Percentiles rank a stretch among this genome's conserved stretches.
Conservation (phyloP, 2,329 filamentous ascomycete species). For the Botrytis tulipae region DNA sequence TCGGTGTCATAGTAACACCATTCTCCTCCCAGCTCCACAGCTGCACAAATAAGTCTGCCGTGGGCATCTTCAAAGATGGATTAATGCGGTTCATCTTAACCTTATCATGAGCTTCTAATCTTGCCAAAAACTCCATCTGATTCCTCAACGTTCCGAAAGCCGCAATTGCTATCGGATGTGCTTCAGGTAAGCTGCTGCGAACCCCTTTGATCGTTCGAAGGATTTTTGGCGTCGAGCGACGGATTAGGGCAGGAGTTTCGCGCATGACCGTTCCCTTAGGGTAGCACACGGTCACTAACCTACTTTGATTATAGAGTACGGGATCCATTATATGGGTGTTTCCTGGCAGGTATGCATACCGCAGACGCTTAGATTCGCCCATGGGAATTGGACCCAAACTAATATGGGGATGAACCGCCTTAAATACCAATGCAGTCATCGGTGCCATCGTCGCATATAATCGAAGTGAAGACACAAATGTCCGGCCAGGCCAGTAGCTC, state of each 20-base stretch:
- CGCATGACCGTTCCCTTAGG: background rate
- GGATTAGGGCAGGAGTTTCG: background rate
- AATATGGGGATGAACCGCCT: background rate
- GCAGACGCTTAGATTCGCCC: background rate
- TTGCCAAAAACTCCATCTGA: background rate
- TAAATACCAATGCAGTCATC: background rate
- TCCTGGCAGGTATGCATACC: background rate
- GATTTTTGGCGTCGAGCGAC: background rate
- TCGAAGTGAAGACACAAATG: background rate
- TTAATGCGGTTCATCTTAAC: background rate
- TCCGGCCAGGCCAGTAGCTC: conserved; percentile 5
- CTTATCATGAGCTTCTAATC: background rate
- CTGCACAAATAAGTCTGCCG: conserved; percentile 1
- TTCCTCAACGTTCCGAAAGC: background rate
- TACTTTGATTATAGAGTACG: background rate
- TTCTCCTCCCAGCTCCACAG: background rate
- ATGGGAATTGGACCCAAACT: background rate
- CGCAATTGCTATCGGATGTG: background rate
- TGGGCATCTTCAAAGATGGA: background rate
- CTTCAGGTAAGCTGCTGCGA: background rate
- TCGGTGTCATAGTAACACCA: background rate
- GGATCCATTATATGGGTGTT: background rate
- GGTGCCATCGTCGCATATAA: background rate
- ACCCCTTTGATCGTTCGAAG: background rate
- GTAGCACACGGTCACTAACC: background rate